These are phyloP conservation scores for Fragilaria crotonensis DNA, from an alignment of 108 stramenopile species.

Conservation along the genomic window DNA sequence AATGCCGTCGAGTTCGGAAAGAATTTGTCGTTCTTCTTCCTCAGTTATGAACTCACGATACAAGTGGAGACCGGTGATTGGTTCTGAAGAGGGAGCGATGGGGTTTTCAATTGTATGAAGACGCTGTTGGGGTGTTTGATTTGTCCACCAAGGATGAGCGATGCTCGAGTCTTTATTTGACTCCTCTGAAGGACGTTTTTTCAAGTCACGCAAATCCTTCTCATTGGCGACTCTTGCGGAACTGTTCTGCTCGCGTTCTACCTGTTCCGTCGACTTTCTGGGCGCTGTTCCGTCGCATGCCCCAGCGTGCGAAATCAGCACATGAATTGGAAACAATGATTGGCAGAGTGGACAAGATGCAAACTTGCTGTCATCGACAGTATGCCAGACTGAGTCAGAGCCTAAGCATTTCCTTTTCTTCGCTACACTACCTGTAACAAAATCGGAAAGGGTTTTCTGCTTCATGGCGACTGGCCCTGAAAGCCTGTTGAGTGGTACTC, in stretches of 20 bases:
- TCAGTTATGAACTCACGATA: conserved; percentile 43
- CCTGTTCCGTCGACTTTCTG: not conserved
- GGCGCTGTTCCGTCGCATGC: conserved; percentile 21
- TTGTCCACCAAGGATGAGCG: conserved; percentile 3
- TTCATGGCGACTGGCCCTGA: too few relatives aligned
- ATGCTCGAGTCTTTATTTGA: not conserved
- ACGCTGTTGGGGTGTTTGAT: not conserved
- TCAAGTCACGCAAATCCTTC: not conserved
- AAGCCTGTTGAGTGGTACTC: too few relatives aligned
- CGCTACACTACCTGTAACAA: too few relatives aligned
- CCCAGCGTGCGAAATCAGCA: conserved; percentile 34
- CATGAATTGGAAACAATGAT: conserved; percentile 24
- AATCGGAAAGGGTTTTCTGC: too few relatives aligned
- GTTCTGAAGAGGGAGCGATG: conserved; percentile 15
- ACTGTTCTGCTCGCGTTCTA: not conserved
- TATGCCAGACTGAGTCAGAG: too few relatives aligned
- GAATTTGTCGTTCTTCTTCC: conserved; percentile 39
- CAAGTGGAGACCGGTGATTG: conserved; percentile 42
- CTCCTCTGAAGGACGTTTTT: not conserved
- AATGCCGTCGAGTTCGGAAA: conserved; percentile 22
- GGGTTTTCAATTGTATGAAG: not conserved
- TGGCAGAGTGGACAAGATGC: conserved; percentile 40
- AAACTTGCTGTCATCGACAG: conserved; percentile 26
- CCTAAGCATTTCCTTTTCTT: too few relatives aligned
- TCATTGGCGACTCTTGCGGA: not conserved